These are phyloP conservation scores for Fusarium falciforme DNA, from an alignment of 2,329 filamentous ascomycete genomes.

Conservation along the genomic window DNA sequence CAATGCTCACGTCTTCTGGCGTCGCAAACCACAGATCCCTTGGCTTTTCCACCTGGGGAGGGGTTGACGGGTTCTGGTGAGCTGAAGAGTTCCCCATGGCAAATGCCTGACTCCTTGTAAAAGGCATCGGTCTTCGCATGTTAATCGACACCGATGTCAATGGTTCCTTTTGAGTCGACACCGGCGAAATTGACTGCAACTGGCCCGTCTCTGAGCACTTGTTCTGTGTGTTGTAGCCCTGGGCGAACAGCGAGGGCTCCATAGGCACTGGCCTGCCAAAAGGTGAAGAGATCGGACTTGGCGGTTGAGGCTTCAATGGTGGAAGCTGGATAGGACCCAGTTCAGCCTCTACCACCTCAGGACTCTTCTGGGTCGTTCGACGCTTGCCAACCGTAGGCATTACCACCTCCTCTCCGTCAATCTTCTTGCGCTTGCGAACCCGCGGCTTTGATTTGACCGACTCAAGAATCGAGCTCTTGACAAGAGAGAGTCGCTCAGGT, in stretches of 20 bases:
- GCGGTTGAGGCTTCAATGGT: conserved; percentile 44
- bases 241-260: conserved; percentile 39
- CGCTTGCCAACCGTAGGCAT: conserved; percentile 39
- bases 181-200: conserved; percentile 29
- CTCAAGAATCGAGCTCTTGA: conserved; percentile 58
- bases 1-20: conserved; percentile 12
- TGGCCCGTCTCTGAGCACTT: conserved; percentile 34
- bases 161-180: conserved; percentile 26
- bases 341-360: conserved; percentile 18
- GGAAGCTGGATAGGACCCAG: conserved; percentile 42
- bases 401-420: conserved; percentile 53
- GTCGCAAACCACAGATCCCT: conserved; percentile 22
- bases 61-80: conserved; percentile 32
- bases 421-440: conserved; percentile 59
- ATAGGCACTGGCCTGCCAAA: conserved; percentile 43
- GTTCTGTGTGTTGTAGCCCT: conserved; percentile 8
- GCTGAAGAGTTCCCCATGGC: conserved; percentile 36
- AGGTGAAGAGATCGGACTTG: conserved; percentile 20
- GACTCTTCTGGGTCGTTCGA: conserved; percentile 21
- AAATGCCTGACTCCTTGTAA: conserved; percentile 38
- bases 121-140: conserved; percentile 35
- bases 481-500: conserved; percentile 13
- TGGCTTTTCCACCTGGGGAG: conserved; percentile 33
- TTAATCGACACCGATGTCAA: conserved; percentile 48
- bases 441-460: conserved; percentile 63